phyloP scores from a whole-genome alignment of 1,139 yeast genomes.

The Saccharomyces hybrid region DNA sequence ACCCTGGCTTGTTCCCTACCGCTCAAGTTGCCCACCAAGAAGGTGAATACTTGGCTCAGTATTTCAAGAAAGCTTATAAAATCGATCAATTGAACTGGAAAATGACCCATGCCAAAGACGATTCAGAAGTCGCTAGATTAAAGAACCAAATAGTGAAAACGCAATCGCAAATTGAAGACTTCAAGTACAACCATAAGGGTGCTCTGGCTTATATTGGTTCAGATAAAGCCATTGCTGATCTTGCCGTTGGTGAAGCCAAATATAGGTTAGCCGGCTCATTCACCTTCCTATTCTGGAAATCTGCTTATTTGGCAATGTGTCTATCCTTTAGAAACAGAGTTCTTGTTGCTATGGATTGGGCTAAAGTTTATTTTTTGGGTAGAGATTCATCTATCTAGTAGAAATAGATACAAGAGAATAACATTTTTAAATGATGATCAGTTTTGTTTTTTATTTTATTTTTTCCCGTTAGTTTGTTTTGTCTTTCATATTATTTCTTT shows the following conservation, averaged over 20 bases:
- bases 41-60: constrained; percentile 71
- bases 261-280: constrained; percentile 76
- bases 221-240: constrained; percentile 89
- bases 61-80: constrained; percentile 62
- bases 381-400: constrained; percentile 56
- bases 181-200: constrained; percentile 63
- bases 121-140: constrained; percentile 30
- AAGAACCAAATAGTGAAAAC: constrained; percentile 35
- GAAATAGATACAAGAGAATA: not conserved
- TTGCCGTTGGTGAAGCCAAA: constrained; percentile 80
- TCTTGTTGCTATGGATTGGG: constrained; percentile 80
- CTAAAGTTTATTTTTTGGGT: constrained; percentile 78
- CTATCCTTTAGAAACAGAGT: constrained; percentile 82
- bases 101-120: constrained; percentile 33
- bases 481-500: not conserved
- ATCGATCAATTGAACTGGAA: constrained; percentile 54
- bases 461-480: not conserved
- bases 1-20: constrained; percentile 86
- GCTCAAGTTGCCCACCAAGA: constrained; percentile 98
- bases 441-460: not conserved
- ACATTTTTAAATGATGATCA: not conserved
- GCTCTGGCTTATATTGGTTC: constrained; percentile 78
- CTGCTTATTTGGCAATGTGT: constrained; percentile 89
- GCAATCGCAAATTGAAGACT: constrained; percentile 39
- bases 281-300: constrained; percentile 91